Evolutionary conservation across 257 asterid genomes (phyloP), one percentile per base, ranked within the genome.

Genomic region (Buddleja alternifolia): DNA sequence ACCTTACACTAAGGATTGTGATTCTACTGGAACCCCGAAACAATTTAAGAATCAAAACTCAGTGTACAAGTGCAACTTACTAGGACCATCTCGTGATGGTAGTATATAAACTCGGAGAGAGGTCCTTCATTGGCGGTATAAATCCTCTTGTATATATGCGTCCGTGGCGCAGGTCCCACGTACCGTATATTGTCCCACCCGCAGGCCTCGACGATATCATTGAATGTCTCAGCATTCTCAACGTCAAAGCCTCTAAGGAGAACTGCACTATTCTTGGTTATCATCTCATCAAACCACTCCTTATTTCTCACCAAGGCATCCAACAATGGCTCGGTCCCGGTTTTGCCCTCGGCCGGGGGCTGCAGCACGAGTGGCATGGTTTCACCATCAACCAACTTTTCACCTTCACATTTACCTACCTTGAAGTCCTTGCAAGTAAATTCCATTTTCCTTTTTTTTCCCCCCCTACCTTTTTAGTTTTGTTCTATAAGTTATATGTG

Each of bases 101-200:
- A 90, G 78, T 86, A 90, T 14, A 90, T 86, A 75, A 88, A 90
- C 75, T 90, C 88, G 0, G 96, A 86, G 37, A 90, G 74, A 10
- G 97, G 96, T 1, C 97, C 97, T 55, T 88, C 97, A 58, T 90
- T 90, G 53, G 97, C 97, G 0, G 97, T 90, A 94, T 94, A 88
- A 7, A 90, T 47, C 60, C 96, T 78, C 78, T 90, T 90, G 76
- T 90, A 61, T 20, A 90, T 67, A 76, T 90, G 97, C 0, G 97
- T 88, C 29, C 96, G 76, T 0, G 97, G 97, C 0, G 96, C 97
- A 12, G 97, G 97, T 14, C 97, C 97, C 59, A 88, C 96, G 20
- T 90, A 90, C 25, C 94, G 82, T 54, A 90, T 90, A 32, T 90
- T 86, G 7, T 90, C 96, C 97, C 96, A 88, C 0, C 89, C 96